Evolutionary conservation across 192 early-diverging fungal species (phyloP), one percentile per base, ranked within the genome.

Genomic region (Backusella sp.): DNA sequence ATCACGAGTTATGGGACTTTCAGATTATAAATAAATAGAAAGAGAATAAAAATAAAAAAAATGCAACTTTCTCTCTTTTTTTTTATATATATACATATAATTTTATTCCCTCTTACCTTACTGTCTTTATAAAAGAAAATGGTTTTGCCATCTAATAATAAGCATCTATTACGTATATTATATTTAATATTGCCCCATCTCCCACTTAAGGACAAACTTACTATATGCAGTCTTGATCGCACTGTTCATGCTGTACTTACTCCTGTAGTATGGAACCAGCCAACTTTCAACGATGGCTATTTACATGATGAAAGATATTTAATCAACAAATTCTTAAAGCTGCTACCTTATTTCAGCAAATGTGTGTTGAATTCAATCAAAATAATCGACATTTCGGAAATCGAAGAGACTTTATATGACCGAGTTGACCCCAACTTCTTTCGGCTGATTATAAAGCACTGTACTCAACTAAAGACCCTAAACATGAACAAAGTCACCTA

Each of bases 351-450:
- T 26, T 15, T 26, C 23, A 70, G 23, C 21, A 21, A 15, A 23
- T 28, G 23, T 62, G 56, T 28, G 9, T 28, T 62, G 26, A 36
- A 41, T 26, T 42, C 68, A 39, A 37, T 70, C 7, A 36, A 70
- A 42, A 28, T 23, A 70, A 35, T 70, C 7, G 39, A 42, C 9
- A 26, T 70, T 39, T 49, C 46, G 0, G 44, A 72, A 23, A 28
- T 72, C 9, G 42, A 72, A 35, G 71, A 72, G 28, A 14, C 30
- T 30, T 32, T 46, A 17, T 72, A 72, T 46, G 49, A 32, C 19
- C 44, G 30, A 32, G 19, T 72, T 19, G 28, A 72, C 26, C 42
- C 71, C 0, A 17, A 72, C 44, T 72, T 72, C 32, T 46, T 72
- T 34, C 49, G 46, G 2, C 12, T 19, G 44, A 53, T 72, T 32